Percentiles rank a stretch among this genome's conserved stretches.
phyloP scores from a whole-genome alignment of 2,329 filamentous ascomycete genomes.

The Ophiocordyceps camponoti-saundersi region DNA sequence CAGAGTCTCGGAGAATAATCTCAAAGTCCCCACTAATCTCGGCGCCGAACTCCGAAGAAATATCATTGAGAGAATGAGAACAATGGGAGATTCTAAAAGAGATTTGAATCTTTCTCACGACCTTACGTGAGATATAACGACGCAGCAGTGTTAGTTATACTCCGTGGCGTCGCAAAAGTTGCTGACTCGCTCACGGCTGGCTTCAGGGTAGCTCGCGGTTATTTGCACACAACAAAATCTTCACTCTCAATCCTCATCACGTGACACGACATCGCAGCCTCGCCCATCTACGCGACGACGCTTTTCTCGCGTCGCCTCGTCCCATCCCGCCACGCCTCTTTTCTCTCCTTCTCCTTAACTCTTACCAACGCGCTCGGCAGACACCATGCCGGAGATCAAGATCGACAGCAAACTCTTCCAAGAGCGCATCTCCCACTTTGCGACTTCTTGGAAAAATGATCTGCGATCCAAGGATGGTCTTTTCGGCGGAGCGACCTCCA shows the following conservation, averaged over 20 bases:
- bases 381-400: conserved; percentile 64
- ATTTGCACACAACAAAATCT: neutral
- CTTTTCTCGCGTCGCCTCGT: conserved; percentile 21
- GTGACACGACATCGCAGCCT: conserved; percentile 12
- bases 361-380: conserved; percentile 15
- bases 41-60: neutral
- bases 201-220: neutral
- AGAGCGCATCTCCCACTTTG: conserved; percentile 74
- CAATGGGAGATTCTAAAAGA: neutral
- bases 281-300: conserved; percentile 24
- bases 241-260: conserved; percentile 9
- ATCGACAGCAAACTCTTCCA: conserved; percentile 92
- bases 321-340: conserved; percentile 1
- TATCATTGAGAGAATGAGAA: too few species aligned
- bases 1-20: neutral
- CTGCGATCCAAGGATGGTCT: conserved; percentile 72
- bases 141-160: too few species aligned
- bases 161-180: too few species aligned
- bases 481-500: conserved; percentile 74
- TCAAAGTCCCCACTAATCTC: neutral
- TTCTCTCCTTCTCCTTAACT: conserved; percentile 7
- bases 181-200: too few species aligned
- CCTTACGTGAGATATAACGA: too few species aligned
- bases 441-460: conserved; percentile 90
- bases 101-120: neutral